Conservation (phyloP, 2,329 filamentous ascomycete genomes). For the Fusarium sarcochroum region DNA sequence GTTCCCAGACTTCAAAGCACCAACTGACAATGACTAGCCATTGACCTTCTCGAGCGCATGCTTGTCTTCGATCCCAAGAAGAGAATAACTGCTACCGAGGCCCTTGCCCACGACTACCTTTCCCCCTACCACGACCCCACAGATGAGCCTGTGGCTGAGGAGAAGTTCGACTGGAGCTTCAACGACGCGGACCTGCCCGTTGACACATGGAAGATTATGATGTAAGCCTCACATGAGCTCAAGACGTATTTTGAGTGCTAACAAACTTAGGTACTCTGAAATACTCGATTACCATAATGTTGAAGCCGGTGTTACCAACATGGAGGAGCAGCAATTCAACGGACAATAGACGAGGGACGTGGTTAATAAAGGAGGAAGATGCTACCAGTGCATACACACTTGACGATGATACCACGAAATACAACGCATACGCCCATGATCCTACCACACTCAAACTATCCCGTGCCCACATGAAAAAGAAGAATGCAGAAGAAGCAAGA, state of each 20-base stretch:
- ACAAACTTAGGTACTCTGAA: slow-evolving; percentile 86
- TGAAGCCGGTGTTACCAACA: slow-evolving; percentile 65
- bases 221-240: slow-evolving; percentile 70
- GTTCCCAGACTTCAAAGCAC: background rate
- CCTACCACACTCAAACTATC: slow-evolving; percentile 30
- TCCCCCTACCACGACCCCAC: slow-evolving; percentile 97
- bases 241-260: background rate
- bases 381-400: slow-evolving; percentile 38
- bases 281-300: slow-evolving; percentile 99
- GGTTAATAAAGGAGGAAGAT: slow-evolving; percentile 50
- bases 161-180: slow-evolving; percentile 99
- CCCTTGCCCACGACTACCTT: slow-evolving; percentile 92
- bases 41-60: slow-evolving; percentile 96
- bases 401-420: slow-evolving; percentile 56
- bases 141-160: slow-evolving; percentile 93
- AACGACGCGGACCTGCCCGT: slow-evolving; percentile 98
- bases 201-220: slow-evolving; percentile 99
- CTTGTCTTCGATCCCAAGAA: slow-evolving; percentile 99
- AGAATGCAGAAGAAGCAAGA: slow-evolving; percentile 35
- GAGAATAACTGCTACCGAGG: slow-evolving; percentile 88
- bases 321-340: slow-evolving; percentile 58
- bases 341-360: slow-evolving; percentile 54
- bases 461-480: slow-evolving; percentile 34
- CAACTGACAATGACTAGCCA: slow-evolving; percentile 67
- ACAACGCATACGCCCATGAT: slow-evolving; percentile 45